A percentile compares a stretch with the other conserved stretches of the same genome.
phyloP scores from a whole-genome alignment of 2,329 filamentous ascomycete genomes.

The Monosporascus sp. region DNA sequence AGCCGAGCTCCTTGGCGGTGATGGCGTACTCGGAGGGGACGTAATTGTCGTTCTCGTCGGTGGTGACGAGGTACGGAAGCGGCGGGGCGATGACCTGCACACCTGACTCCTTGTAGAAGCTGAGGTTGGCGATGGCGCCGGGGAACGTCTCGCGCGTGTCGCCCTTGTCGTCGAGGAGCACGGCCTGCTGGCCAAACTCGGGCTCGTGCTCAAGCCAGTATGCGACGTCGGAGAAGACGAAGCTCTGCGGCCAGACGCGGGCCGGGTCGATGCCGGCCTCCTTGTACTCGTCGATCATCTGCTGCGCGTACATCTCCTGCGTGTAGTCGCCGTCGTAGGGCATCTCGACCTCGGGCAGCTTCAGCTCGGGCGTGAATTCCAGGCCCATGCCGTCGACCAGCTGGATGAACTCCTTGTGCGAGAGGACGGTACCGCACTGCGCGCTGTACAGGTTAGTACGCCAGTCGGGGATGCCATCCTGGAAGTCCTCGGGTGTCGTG shows the following conservation, averaged over 20 bases:
- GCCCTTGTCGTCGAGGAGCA: constrained; percentile 60
- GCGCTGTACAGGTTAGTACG: constrained; percentile 58
- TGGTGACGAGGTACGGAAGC: constrained; percentile 54
- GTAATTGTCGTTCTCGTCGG: constrained; percentile 45
- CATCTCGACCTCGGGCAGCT: constrained; percentile 65
- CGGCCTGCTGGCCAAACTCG: constrained; percentile 54
- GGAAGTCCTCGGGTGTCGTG: constrained; percentile 51
- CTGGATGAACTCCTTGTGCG: constrained; percentile 56
- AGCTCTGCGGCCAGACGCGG: constrained; percentile 59
- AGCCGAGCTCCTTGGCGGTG: constrained; percentile 52
- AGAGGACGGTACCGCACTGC: constrained; percentile 56
- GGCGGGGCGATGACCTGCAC: constrained; percentile 60
- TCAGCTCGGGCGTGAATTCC: constrained; percentile 62
- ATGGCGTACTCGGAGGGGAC: constrained; percentile 59
- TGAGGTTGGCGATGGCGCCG: constrained; percentile 51
- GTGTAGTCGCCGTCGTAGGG: constrained; percentile 61
- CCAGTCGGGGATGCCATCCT: constrained; percentile 53
- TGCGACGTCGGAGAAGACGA: constrained; percentile 57
- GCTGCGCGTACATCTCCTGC: constrained; percentile 57
- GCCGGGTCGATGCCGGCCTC: constrained; percentile 43
- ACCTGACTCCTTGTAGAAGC: constrained; percentile 49
- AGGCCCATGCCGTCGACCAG: constrained; percentile 53
- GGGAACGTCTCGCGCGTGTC: constrained; percentile 46
- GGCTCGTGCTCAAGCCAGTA: constrained; percentile 63
- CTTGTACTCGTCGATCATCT: constrained; percentile 57